Evolutionary conservation across 163 green algal species (phyloP), one percentile per base, ranked within the genome.

Genomic region (Scenedesmus sp.): DNA sequence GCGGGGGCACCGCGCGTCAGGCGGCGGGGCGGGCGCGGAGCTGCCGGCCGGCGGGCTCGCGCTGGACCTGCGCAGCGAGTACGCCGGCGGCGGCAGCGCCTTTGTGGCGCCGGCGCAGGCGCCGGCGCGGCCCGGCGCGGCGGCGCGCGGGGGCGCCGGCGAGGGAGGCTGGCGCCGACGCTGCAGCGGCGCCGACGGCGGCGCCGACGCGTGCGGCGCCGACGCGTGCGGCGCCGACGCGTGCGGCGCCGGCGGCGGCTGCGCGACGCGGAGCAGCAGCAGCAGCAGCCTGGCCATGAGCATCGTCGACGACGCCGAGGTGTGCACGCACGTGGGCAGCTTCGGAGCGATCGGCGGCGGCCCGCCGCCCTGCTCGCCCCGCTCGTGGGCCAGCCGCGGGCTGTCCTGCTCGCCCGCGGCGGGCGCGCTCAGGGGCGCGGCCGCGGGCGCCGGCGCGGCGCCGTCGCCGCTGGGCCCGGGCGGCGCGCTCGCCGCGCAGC

Each of bases 261-360:
- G 51, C n/a, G 51, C 17, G 51, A 9, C 48, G 2, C 29, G 67
- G 2, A 76, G 51, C 51, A 76, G 67, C 33, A 76, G 67, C 31
- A 76, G 67, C 67, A 64, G 67, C 51, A 76, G 67, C 56, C 33
- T 76, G 20, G 50, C 29, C 26, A 51, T 76, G 48, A 76, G 67
- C 34, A 65, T 34, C 11, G 29, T 34, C 31, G 67, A 76, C n/a
- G 67, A 76, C 42, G 67, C 67, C 20, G 67, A 76, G 29, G 51
- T 76, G n/a, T 18, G 31, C 4, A 20, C 67, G 34, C 31, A 24
- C 22, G 44, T 75, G 29, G 48, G 66, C 44, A 60, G 66, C 48
- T 75, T 54, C 51, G 66, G 66, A 15, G 66, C 66, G 15, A 75
- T 75, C 11, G 67, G 67, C 34, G 67, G 48, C 18, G 33, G 33